Conservation (phyloP, 257 asterid genomes). For the Solanum okadae region DNA sequence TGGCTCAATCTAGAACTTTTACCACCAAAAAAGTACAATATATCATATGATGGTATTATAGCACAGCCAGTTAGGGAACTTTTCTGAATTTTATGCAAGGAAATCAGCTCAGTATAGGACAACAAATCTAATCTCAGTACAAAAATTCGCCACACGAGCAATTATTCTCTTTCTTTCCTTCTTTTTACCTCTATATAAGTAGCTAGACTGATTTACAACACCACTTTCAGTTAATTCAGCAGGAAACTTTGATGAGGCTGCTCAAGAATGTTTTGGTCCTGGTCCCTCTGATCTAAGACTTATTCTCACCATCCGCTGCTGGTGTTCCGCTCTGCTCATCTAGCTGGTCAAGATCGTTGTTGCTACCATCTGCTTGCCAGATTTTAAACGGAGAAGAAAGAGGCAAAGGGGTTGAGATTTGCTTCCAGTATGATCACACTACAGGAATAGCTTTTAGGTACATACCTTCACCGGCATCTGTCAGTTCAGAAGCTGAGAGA, state of each 20-base stretch:
- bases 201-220: not conserved
- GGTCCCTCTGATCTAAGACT: not conserved
- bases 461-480: conserved; percentile 42
- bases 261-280: not conserved
- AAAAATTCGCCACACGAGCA: not conserved
- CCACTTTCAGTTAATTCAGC: not conserved
- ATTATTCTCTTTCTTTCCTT: not conserved
- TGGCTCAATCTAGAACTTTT: not conserved
- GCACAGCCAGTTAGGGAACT: not conserved
- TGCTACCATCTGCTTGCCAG: not conserved
- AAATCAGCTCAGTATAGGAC: not conserved
- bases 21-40: not conserved
- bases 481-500: conserved; percentile 35
- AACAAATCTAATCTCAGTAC: not conserved
- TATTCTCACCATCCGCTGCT: not conserved
- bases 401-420: not conserved
- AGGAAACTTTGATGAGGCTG: not conserved
- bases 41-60: not conserved
- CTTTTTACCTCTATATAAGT: not conserved
- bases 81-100: not conserved
- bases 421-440: not conserved
- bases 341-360: not conserved
- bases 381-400: not conserved
- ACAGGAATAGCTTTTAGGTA: not conserved
- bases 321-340: not conserved